Conservation (phyloP, 2,329 filamentous ascomycete species). For the Colletotrichum truncatum region DNA sequence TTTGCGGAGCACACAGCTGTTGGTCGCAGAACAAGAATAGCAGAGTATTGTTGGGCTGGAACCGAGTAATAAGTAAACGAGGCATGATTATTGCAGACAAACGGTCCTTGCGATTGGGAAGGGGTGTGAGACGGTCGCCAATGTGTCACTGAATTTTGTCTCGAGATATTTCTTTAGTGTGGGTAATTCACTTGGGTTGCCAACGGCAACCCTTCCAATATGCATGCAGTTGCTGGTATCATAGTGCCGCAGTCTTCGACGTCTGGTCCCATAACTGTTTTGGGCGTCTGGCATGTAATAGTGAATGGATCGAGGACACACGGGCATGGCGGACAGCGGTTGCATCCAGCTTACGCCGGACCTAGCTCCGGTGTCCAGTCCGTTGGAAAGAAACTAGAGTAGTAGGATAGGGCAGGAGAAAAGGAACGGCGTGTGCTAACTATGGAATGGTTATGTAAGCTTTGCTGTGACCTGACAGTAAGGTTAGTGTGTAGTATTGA, state of each 20-base stretch:
- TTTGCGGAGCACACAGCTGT: not conserved
- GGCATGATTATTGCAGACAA: conserved; percentile 8
- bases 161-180: too few relatives aligned
- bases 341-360: not conserved
- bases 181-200: too few relatives aligned
- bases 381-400: not conserved
- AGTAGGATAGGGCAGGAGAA: not conserved
- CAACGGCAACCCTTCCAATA: not conserved
- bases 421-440: too few relatives aligned
- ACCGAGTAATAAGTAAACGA: not conserved
- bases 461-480: too few relatives aligned
- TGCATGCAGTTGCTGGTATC: not conserved
- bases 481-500: too few relatives aligned
- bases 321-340: not conserved
- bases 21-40: not conserved
- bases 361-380: conserved; percentile 2
- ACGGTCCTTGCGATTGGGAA: conserved; percentile 12
- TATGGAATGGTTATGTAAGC: too few relatives aligned
- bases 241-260: not conserved
- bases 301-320: not conserved
- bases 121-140: not conserved
- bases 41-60: not conserved
- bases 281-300: not conserved
- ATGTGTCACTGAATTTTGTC: not conserved
- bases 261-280: not conserved